Base-by-base conservation (phyloP, 345 rosid genomes). In the Eucalyptus erythrocorys region DNA sequence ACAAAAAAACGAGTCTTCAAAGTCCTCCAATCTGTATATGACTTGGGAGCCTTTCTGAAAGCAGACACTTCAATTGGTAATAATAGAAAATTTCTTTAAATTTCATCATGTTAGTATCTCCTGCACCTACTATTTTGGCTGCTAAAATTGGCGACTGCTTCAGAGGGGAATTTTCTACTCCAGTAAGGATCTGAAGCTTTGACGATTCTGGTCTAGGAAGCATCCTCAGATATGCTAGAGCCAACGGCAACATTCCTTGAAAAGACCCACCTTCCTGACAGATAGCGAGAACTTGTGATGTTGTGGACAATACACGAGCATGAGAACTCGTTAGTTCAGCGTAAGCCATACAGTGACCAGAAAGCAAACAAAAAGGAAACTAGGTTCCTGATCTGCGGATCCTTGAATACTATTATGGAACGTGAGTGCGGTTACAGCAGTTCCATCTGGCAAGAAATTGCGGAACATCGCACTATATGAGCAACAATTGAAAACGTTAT, bases 221-320 rank as follows among this genome's bases (percentile, higher is more conserved):
- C 5, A 48, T 48, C 50, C 50, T 48, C 50, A 48, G 5, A 48
- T 48, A 48, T 48, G 50, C 50, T 48, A 13, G 50, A 1, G 50
- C 50, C 16, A 8, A 48, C 50, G 2, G 50, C 50, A 48, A 48
- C 50, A 48, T 13, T 2, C 5, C 50, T 48, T 2, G 0, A 48
- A 48, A 14, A 13, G 50, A 48, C 5, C 61, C 61, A 55, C 61
- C 61, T 55, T 55, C 30, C 61, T 24, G 30, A 55, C 61, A 24
- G 61, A 55, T 55, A 55, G 61, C 27, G 61, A 55, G 61, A 9
- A 55, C 27, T 55, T 2, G 61, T 55, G 61, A 55, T 55, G 61
- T 10, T 0, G 3, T 4, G 0, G 6, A 55, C 61, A 22, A 55
- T 55, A 55, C 3, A 0, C 30, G 0, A 55, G 61, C 61, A 24